Evolutionary conservation across 2,329 filamentous ascomycete genomes (phyloP).

Genomic region (Chrysosporium keratinophilum): DNA sequence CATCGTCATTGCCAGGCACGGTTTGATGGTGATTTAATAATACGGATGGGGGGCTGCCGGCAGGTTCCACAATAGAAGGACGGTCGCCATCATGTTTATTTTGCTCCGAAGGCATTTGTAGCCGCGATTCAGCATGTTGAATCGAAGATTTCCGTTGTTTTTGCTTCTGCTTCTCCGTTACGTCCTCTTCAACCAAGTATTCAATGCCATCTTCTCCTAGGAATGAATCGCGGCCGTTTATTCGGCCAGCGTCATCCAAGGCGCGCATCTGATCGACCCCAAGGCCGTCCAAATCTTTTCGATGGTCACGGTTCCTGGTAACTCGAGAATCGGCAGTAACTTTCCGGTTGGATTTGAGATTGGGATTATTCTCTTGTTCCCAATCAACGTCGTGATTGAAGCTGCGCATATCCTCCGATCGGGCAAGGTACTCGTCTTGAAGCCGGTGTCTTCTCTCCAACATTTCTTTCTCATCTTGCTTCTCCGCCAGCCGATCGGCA

Average conservation of each 20-base stretch:
- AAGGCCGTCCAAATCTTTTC: constrained; percentile 66
- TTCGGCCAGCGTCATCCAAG: constrained; percentile 51
- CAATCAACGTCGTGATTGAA: constrained; percentile 68
- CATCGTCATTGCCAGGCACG: not conserved
- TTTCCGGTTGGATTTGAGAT: constrained; percentile 46
- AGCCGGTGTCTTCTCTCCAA: constrained; percentile 35
- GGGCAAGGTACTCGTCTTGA: constrained; percentile 48
- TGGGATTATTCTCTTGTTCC: constrained; percentile 48
- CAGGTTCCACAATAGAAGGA: not conserved
- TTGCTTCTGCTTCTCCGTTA: constrained; percentile 32
- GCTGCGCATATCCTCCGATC: constrained; percentile 50
- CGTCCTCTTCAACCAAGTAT: constrained; percentile 43
- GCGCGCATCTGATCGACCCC: constrained; percentile 65
- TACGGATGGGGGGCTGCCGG: not conserved
- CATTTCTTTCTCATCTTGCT: constrained; percentile 34
- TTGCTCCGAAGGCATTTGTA: constrained; percentile 21
- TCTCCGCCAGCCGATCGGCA: constrained; percentile 27
- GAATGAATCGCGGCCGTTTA: constrained; percentile 59
- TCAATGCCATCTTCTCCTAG: constrained; percentile 57
- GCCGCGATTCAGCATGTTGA: constrained; percentile 18
- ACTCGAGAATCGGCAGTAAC: constrained; percentile 49
- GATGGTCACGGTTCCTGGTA: constrained; percentile 52
- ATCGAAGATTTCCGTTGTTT: constrained; percentile 37
- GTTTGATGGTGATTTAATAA: not conserved
- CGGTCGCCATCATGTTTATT: not conserved